These are phyloP conservation scores for Phialemoniopsis sp. DNA, from an alignment of 2,329 filamentous ascomycete genomes.

Conservation along the genomic window DNA sequence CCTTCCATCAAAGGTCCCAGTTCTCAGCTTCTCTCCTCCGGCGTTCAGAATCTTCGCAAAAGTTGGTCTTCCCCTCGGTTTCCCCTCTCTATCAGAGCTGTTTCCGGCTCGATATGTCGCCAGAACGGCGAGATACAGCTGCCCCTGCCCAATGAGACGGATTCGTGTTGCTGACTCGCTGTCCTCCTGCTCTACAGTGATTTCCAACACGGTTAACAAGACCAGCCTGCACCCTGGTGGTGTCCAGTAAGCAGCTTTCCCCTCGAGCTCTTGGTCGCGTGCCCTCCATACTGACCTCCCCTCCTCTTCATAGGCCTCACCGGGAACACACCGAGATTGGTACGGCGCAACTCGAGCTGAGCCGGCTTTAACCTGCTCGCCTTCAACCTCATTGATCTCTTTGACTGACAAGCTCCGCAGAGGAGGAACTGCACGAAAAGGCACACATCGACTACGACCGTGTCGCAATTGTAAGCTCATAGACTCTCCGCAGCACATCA, in stretches of 20 bases:
- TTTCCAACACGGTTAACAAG: slow-evolving; percentile 72
- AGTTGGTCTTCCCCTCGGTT: slow-evolving; percentile 19
- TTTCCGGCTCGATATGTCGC: background rate
- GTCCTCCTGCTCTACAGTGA: slow-evolving; percentile 32
- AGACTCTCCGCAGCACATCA: background rate
- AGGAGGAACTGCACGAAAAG: slow-evolving; percentile 95
- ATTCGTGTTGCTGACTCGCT: slow-evolving; percentile 11
- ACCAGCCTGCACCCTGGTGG: slow-evolving; percentile 86
- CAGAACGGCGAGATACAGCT: background rate
- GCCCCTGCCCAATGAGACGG: background rate
- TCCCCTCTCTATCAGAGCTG: slow-evolving; percentile 17
- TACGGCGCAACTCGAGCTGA: slow-evolving; percentile 22
- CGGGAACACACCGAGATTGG: slow-evolving; percentile 90
- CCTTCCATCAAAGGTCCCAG: slow-evolving; percentile 37
- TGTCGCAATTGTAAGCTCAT: slow-evolving; percentile 80
- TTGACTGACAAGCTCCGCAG: slow-evolving; percentile 18
- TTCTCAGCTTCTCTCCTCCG: slow-evolving; percentile 31
- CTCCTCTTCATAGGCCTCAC: background rate
- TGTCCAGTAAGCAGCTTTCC: slow-evolving; percentile 66
- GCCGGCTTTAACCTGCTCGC: no score
- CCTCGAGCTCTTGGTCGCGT: no score
- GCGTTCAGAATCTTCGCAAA: slow-evolving; percentile 17
- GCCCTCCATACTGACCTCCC: background rate
- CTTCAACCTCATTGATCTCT: no score
- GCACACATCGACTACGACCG: slow-evolving; percentile 99